These are phyloP conservation scores for Amanita subjunquillea DNA, from an alignment of 768 basidiomycete genomes.

Conservation along the genomic window DNA sequence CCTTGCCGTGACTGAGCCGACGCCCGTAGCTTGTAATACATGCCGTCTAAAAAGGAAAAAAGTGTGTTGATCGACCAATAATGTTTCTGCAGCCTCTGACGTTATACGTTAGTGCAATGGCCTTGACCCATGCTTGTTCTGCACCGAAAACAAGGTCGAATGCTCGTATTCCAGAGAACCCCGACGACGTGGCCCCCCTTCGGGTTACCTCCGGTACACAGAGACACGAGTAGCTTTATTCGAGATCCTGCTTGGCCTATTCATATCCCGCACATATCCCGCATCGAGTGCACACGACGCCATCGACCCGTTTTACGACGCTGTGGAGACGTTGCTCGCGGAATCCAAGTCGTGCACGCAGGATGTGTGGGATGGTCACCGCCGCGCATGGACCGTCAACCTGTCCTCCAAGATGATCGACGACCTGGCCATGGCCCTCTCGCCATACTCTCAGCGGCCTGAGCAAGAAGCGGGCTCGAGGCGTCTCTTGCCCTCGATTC, in stretches of 20 bases:
- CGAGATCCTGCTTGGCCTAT: conserved; percentile 19
- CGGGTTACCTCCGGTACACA: conserved; percentile 18
- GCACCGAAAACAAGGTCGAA: conserved; percentile 17
- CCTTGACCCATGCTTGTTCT: conserved; percentile 19
- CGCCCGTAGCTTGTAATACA: conserved; percentile 17
- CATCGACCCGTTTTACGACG: conserved; percentile 10
- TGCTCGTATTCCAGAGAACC: conserved; percentile 21
- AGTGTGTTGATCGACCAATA: conserved; percentile 8
- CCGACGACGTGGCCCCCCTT: conserved; percentile 18
- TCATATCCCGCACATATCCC: conserved; percentile 8
- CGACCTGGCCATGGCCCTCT: conserved; percentile 15
- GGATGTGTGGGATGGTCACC: conserved; percentile 20
- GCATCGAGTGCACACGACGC: neutral
- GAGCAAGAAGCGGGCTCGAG: conserved; percentile 12
- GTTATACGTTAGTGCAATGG: conserved; percentile 16
- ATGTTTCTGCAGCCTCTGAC: neutral
- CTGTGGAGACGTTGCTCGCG: conserved; percentile 7
- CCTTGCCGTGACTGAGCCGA: neutral
- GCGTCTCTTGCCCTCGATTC: conserved; percentile 12
- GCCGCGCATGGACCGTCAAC: conserved; percentile 13
- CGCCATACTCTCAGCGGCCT: conserved; percentile 15
- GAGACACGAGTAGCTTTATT: conserved; percentile 18
- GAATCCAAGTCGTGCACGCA: conserved; percentile 17
- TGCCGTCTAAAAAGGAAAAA: conserved; percentile 22
- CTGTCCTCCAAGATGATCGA: conserved; percentile 13